Evolutionary conservation across 78 protist species (phyloP), one percentile per base, ranked within the genome.

Genomic region (Corallochytrium limacisporum): DNA sequence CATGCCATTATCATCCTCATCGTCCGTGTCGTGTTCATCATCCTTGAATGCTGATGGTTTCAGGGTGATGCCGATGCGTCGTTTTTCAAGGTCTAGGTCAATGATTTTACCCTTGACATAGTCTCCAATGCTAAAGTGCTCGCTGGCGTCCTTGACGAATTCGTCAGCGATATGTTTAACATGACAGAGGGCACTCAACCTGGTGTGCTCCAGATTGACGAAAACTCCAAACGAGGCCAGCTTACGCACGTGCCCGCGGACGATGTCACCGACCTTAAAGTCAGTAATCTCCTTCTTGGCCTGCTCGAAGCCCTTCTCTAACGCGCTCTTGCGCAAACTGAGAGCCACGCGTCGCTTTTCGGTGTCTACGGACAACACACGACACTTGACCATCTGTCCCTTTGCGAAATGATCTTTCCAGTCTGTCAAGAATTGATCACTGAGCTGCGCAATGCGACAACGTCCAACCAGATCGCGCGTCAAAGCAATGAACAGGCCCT

Each of bases 111-210:
- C 69, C 26, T 42, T 38, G 29, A 62, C 69, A 39, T 8, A 36
- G 53, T 62, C 69, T 10, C 69, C 69, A n/a, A 39, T 36, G 26
- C 22, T 13, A n/a, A 40, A 62, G 36, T 16, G 51, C 36, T 38
- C 47, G 35, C 39, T 29, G 22, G 26, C 6, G 31, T 42, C 24
- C 28, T 5, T 0, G 53, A 62, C 35, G 8, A 5, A 7, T 0
- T 12, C 53, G 48, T 62, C 53, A 29, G 43, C 4, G 24, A 62
- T 12, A 48, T 62, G 55, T 9, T 31, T 26, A 8, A 20, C 16
- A n/a, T 61, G 66, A 43, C 39, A 13, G 39, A 61, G 24, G 20
- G 50, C 66, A 22, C 40, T 28, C 39, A 57, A 39, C 18, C 63
- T 33, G 42, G n/a, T 57, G 32, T 33, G 15, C 22, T 57, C 63